Evolutionary conservation across 257 asterid genomes (phyloP).

Genomic region (Scutellaria barbata): DNA sequence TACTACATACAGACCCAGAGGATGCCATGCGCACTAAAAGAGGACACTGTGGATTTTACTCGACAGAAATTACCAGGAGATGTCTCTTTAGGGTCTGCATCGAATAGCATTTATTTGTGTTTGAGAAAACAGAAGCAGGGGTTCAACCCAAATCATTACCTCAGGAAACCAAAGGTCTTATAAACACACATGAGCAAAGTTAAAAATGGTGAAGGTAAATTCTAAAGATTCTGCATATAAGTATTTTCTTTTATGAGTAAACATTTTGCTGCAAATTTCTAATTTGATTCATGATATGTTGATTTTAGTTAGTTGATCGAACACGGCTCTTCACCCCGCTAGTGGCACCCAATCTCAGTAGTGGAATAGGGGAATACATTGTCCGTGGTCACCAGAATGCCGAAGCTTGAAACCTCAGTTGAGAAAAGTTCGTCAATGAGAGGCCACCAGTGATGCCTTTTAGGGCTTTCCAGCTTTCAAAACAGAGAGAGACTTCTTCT

Average conservation of each 20-base stretch:
- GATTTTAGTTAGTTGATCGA: constrained; percentile 45
- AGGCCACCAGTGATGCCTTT: constrained; percentile 37
- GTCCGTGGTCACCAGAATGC: constrained; percentile 39
- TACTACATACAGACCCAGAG: constrained; percentile 35
- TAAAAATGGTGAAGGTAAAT: constrained; percentile 43
- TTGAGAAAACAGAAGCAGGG: constrained; percentile 40
- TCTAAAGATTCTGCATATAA: constrained; percentile 17
- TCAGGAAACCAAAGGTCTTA: constrained; percentile 35
- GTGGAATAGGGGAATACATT: constrained; percentile 29
- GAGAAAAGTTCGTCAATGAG: constrained; percentile 42
- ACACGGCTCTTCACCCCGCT: constrained; percentile 41
- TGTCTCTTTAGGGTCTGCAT: constrained; percentile 29
- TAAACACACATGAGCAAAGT: constrained; percentile 35
- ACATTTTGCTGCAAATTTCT: constrained; percentile 29
- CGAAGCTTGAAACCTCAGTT: constrained; percentile 37
- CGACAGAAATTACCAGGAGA: constrained; percentile 37
- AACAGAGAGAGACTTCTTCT: constrained; percentile 89
- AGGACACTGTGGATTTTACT: constrained; percentile 29
- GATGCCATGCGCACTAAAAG: constrained; percentile 32
- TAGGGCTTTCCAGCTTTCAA: constrained; percentile 64
- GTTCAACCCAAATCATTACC: constrained; percentile 40
- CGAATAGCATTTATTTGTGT: constrained; percentile 34
- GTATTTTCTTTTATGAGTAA: constrained; percentile 7
- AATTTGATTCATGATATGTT: constrained; percentile 22
- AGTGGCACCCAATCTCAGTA: constrained; percentile 30